phyloP scores from a whole-genome alignment of 768 basidiomycete genomes.

The Xerocomus potaroensis region DNA sequence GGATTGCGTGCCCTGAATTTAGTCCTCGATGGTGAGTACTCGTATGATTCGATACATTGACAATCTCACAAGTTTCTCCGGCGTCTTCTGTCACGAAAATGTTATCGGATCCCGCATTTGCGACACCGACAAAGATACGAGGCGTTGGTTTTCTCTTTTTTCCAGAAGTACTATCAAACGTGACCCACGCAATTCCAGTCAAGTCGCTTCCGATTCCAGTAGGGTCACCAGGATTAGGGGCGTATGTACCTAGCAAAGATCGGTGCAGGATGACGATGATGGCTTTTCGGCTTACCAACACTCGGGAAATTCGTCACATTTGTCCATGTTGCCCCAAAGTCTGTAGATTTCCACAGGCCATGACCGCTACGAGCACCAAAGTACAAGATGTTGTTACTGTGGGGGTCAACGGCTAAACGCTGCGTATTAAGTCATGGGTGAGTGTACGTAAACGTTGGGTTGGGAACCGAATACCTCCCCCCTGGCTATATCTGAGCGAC shows the following conservation, averaged over 20 bases:
- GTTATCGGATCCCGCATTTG: slow-evolving; percentile 49
- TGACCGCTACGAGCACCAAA: slow-evolving; percentile 63
- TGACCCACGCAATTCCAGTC: slow-evolving; percentile 9
- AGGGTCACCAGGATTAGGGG: slow-evolving; percentile 5
- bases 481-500: background rate
- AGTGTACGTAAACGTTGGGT: background rate
- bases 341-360: slow-evolving; percentile 62
- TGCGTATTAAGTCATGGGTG: slow-evolving; percentile 15
- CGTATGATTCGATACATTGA: background rate
- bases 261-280: background rate
- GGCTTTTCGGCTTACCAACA: slow-evolving; percentile 38
- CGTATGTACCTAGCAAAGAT: slow-evolving; percentile 8
- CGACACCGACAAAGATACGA: slow-evolving; percentile 67
- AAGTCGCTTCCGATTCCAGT: slow-evolving; percentile 9
- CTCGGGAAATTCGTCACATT: slow-evolving; percentile 57
- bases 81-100: slow-evolving; percentile 54
- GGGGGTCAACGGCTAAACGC: slow-evolving; percentile 61
- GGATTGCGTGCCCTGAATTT: slow-evolving; percentile 48
- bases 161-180: slow-evolving; percentile 29
- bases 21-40: background rate
- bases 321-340: slow-evolving; percentile 55
- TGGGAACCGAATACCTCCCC: slow-evolving; percentile 7
- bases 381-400: slow-evolving; percentile 55
- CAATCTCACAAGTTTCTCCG: slow-evolving; percentile 28
- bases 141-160: slow-evolving; percentile 49